Base-by-base conservation (phyloP, 768 basidiomycete genomes). In the Leccinum longicurvipes region DNA sequence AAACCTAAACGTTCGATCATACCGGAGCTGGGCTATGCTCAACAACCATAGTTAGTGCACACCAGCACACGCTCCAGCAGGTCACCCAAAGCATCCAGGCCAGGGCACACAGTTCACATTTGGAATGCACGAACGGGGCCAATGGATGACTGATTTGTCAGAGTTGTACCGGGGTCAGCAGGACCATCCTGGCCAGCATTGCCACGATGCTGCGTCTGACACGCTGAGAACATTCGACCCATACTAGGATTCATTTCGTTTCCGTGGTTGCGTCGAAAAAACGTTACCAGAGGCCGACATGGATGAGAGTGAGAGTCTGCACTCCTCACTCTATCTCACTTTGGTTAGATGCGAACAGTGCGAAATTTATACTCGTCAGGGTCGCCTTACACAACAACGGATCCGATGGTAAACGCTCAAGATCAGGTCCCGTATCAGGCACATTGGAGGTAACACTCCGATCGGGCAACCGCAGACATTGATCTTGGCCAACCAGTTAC, bases 341-440 rank as follows among this genome's bases (percentile, higher is more conserved):
- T 70, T 72, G 72, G 70, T 68, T 68, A 72, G 63, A 59, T 51
- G 44, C n/a, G 25, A 32, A 48, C 45, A 51, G 42, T 57, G 55
- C 54, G 58, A 54, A 58, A 65, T 46, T 58, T 58, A 56, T 53
- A 48, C 55, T 47, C 21, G 36, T 64, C 69, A 70, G 69, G 70
- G 63, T 64, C 66, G 23, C 48, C 50, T 57, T 55, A 65, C 28
- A 19, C 24, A 29, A 55, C 54, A 62, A 57, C 50, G 19, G 29
- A 51, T 54, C 53, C 47, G 47, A 53, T 55, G 44, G 50, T 62
- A 54, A 55, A 57, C 50, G 53, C 61, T 27, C 58, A 59, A 67
- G 63, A 65, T 72, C 66, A 69, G 65, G 62, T 54, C 69, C 69
- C 49, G 50, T 32, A 59, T 67, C 70, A 71, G 72, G 70, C 64